These are phyloP conservation scores for Mesembryanthemum crystallinum DNA, from an alignment of 148 eudicot genomes.

Conservation along the genomic window DNA sequence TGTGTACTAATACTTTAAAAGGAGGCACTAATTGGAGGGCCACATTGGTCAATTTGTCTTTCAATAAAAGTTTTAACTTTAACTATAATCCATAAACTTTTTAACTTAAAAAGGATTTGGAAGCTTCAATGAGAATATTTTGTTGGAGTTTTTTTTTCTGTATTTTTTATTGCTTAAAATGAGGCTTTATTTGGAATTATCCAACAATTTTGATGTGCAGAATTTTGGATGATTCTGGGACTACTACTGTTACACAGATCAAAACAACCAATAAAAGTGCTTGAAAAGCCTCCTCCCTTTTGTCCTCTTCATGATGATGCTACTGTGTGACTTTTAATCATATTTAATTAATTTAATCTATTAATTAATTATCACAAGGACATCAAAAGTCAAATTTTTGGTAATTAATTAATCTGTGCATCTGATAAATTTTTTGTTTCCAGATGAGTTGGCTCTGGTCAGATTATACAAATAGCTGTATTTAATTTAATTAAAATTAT, in stretches of 20 bases:
- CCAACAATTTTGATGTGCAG: conserved; percentile 28
- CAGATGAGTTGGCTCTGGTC: conserved; percentile 28
- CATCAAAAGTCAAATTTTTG: conserved; percentile 28
- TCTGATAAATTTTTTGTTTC: conserved; percentile 21
- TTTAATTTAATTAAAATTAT: background rate
- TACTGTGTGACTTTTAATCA: background rate
- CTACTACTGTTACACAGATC: conserved; percentile 4
- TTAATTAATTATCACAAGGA: conserved; percentile 7
- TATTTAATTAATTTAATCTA: background rate
- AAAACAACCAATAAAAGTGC: conserved; percentile 33
- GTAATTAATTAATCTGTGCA: conserved; percentile 18
- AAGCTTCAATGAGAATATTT: conserved; percentile 26
- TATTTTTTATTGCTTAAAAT: conserved; percentile 7
- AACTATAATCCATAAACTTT: conserved; percentile 9
- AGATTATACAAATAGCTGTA: conserved; percentile 17
- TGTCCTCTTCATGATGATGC: conserved; percentile 32
- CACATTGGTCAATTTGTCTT: conserved; percentile 13
- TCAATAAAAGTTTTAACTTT: conserved; percentile 17
- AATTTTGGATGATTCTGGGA: conserved; percentile 22
- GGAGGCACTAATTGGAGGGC: conserved; percentile 11
- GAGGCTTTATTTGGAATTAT: conserved; percentile 27
- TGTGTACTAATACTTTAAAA: conserved; percentile 11
- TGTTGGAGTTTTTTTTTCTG: background rate
- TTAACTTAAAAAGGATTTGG: conserved; percentile 16
- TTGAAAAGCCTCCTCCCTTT: conserved; percentile 35